Conservation (phyloP, 441 rosid species). For the Lepidium campestre region DNA sequence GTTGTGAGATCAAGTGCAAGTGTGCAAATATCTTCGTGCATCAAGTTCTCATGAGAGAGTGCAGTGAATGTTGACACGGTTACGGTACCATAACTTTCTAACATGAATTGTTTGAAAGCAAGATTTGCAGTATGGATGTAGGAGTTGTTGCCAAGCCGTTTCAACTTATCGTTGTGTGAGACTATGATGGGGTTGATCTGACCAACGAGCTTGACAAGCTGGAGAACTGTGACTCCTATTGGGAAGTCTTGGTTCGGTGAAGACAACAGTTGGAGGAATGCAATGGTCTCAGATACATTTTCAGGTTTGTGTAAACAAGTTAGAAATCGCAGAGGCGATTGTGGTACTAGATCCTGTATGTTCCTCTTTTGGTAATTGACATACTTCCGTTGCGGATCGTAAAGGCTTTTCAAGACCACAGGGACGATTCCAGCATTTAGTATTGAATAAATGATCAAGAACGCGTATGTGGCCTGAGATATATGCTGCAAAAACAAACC, state of each 20-base stretch:
- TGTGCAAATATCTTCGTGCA: conserved; percentile 39
- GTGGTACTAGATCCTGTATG: conserved; percentile 20
- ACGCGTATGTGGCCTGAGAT: conserved; percentile 9
- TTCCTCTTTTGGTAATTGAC: conserved; percentile 32
- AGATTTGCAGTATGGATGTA: conserved; percentile 29
- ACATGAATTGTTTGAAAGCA: conserved; percentile 20
- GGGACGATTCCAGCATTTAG: conserved; percentile 24
- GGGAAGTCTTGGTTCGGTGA: background rate
- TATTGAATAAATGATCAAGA: background rate
- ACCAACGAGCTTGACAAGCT: conserved; percentile 36
- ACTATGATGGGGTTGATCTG: conserved; percentile 29
- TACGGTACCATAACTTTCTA: background rate
- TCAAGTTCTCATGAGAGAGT: conserved; percentile 19
- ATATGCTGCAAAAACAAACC: background rate
- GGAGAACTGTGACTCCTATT: conserved; percentile 28
- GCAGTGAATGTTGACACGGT: conserved; percentile 28
- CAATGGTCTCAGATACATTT: conserved; percentile 30
- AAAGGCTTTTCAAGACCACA: background rate
- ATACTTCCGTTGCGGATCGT: conserved; percentile 34
- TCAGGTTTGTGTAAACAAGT: conserved; percentile 38
- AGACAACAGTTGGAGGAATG: conserved; percentile 20
- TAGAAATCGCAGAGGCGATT: conserved; percentile 31
- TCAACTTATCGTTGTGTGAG: conserved; percentile 25
- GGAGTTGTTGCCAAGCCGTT: background rate
- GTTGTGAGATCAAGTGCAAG: conserved; percentile 29